Conservation (phyloP, 2,329 filamentous ascomycete genomes). For the Aspergillus ustus region DNA sequence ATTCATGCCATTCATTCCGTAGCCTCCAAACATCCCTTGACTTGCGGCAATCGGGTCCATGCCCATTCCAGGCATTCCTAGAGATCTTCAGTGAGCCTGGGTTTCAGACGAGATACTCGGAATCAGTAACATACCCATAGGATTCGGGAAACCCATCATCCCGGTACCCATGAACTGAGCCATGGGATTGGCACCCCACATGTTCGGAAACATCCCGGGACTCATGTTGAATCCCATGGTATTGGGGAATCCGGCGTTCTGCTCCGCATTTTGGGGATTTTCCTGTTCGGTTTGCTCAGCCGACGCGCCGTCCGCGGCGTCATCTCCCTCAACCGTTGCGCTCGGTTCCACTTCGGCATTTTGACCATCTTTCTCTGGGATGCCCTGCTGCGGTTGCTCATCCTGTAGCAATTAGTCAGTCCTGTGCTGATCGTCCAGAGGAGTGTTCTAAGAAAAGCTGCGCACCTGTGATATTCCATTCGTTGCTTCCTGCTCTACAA, state of each 20-base stretch:
- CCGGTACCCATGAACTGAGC: slow-evolving; percentile 66
- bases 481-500: slow-evolving; percentile 11
- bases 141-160: slow-evolving; percentile 69
- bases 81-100: slow-evolving; percentile 29
- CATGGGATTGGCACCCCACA: slow-evolving; percentile 68
- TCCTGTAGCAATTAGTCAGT: slow-evolving; percentile 16
- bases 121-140: slow-evolving; percentile 74
- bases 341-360: slow-evolving; percentile 18
- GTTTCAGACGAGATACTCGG: not conserved
- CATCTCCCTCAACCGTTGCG: slow-evolving; percentile 23
- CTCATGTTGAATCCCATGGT: slow-evolving; percentile 51
- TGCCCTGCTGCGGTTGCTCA: slow-evolving; percentile 18
- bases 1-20: slow-evolving; percentile 76
- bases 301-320: slow-evolving; percentile 21
- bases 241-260: slow-evolving; percentile 27
- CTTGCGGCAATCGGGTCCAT: slow-evolving; percentile 68
- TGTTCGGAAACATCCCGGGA: slow-evolving; percentile 57
- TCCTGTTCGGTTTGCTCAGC: slow-evolving; percentile 24
- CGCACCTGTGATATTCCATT: slow-evolving; percentile 27
- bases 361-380: slow-evolving; percentile 15
- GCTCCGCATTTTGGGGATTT: slow-evolving; percentile 13
- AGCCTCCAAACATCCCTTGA: slow-evolving; percentile 55
- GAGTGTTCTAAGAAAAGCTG: not conserved
- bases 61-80: slow-evolving; percentile 78
- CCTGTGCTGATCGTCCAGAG: not conserved